phyloP scores from a whole-genome alignment of 2,329 filamentous ascomycete genomes.

The Talaromyces piceae region DNA sequence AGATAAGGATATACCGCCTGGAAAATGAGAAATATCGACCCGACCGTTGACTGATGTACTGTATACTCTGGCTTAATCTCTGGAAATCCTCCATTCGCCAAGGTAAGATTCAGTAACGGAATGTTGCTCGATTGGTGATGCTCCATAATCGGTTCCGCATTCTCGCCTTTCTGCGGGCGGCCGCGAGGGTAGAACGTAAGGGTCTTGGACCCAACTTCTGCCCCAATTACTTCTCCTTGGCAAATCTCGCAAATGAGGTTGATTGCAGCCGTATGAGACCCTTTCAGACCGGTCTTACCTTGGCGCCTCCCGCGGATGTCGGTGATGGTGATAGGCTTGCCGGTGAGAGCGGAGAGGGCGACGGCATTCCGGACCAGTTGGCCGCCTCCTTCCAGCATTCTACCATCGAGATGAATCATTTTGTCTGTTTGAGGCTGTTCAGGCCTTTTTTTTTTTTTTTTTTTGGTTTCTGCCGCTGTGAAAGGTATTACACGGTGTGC shows the following conservation, averaged over 20 bases:
- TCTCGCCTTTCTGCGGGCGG: not conserved
- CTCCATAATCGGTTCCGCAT: not conserved
- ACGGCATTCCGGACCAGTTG: slow-evolving; percentile 53
- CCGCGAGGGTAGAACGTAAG: slow-evolving; percentile 27
- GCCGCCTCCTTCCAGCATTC: slow-evolving; percentile 55
- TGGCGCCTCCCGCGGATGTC: slow-evolving; percentile 47
- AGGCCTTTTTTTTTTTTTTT: not conserved
- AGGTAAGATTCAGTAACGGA: not conserved
- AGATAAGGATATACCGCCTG: slow-evolving; percentile 55
- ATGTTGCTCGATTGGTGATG: not conserved
- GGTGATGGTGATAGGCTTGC: slow-evolving; percentile 43
- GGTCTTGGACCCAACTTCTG: slow-evolving; percentile 27
- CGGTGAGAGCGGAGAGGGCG: slow-evolving; percentile 47
- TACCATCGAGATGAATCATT: slow-evolving; percentile 43
- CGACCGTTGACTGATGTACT: slow-evolving; percentile 43
- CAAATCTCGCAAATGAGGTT: slow-evolving; percentile 46
- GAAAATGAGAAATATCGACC: slow-evolving; percentile 49
- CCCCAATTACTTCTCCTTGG: slow-evolving; percentile 34
- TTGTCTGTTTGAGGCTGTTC: not conserved
- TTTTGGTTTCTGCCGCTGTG: not conserved
- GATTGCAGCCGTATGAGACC: slow-evolving; percentile 50
- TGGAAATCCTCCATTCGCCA: slow-evolving; percentile 8
- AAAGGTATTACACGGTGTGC: not conserved
- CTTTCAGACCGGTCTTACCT: slow-evolving; percentile 49
- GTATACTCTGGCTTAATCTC: slow-evolving; percentile 26